These are phyloP conservation scores for Calonectria pteridis DNA, from an alignment of 2,329 filamentous ascomycete species.

Conservation along the genomic window DNA sequence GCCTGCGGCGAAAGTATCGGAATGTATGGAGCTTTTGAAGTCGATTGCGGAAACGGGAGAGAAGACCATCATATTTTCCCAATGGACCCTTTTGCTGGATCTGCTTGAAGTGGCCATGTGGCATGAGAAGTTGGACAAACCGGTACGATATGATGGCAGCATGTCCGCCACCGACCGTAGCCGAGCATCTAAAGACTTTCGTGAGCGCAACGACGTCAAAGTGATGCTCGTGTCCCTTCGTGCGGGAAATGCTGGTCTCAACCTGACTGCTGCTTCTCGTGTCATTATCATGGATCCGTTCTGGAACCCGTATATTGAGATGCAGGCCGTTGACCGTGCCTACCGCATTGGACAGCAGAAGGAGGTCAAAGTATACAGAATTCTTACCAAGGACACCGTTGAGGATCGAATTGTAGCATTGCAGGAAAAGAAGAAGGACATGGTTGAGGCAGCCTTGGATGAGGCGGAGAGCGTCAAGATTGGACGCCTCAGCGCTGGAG, in stretches of 20 bases:
- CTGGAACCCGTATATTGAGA: constrained; percentile 95
- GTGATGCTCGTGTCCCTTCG: constrained; percentile 86
- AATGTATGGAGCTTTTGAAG: constrained; percentile 79
- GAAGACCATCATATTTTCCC: constrained; percentile 82
- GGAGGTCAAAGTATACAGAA: constrained; percentile 82
- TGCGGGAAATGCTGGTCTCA: constrained; percentile 87
- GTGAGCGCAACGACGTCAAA: constrained; percentile 72
- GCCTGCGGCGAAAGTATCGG: constrained; percentile 85
- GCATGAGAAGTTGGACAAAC: constrained; percentile 71
- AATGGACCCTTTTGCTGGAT: constrained; percentile 82
- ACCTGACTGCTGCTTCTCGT: constrained; percentile 84
- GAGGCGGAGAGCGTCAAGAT: constrained; percentile 77
- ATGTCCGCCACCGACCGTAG: constrained; percentile 80
- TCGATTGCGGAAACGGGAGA: constrained; percentile 72
- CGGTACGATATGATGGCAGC: constrained; percentile 82
- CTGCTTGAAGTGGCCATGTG: constrained; percentile 80
- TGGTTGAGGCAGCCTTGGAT: constrained; percentile 85
- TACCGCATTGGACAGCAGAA: constrained; percentile 86
- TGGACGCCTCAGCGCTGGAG: constrained; percentile 72
- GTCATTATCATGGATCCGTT: constrained; percentile 94
- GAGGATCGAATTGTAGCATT: constrained; percentile 87
- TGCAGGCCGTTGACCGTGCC: constrained; percentile 90
- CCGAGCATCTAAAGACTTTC: constrained; percentile 74
- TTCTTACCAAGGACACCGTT: constrained; percentile 82
- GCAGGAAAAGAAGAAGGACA: constrained; percentile 81